A percentile compares a stretch with the other conserved stretches of the same genome.
Conservation (phyloP, 1,284 basidiomycete genomes). For the Anthracocystis setariae region DNA sequence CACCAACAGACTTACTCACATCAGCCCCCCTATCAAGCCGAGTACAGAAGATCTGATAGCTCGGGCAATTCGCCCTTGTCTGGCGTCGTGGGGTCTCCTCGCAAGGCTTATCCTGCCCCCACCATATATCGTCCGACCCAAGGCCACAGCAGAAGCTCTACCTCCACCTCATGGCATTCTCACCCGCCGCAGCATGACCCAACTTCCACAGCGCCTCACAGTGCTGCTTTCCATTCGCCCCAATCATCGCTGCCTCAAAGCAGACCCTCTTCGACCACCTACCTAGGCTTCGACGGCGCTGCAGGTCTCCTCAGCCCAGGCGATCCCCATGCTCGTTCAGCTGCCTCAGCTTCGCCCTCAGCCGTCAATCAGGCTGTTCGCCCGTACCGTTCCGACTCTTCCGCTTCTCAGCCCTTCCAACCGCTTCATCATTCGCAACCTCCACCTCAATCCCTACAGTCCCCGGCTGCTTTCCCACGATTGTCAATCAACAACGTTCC, state of each 20-base stretch:
- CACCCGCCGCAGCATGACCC: conserved; percentile 1
- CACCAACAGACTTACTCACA: conserved; percentile 13
- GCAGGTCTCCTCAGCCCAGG: conserved; percentile 38
- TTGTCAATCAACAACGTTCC: not conserved
- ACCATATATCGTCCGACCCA: conserved; percentile 17
- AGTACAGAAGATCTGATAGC: conserved; percentile 15
- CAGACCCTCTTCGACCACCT: conserved; percentile 43
- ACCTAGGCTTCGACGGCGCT: conserved; percentile 47
- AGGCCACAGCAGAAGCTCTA: not conserved
- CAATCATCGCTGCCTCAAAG: conserved; percentile 4
- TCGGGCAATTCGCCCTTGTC: conserved; percentile 28
- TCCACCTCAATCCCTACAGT: conserved; percentile 10
- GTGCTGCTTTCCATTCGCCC: conserved; percentile 7
- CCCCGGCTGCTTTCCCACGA: conserved; percentile 1
- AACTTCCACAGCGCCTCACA: conserved; percentile 1
- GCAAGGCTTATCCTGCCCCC: conserved; percentile 15
- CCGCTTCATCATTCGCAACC: conserved; percentile 21
- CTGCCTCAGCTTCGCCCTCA: conserved; percentile 12
- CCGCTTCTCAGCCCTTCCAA: conserved; percentile 13
- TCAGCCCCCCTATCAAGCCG: conserved; percentile 5
- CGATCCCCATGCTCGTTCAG: conserved; percentile 22
- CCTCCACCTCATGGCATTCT: conserved; percentile 3
- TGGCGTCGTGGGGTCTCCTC: conserved; percentile 13
- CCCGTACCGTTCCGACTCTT: conserved; percentile 19
- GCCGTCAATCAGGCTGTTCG: not conserved